phyloP scores from a whole-genome alignment of 2,329 filamentous ascomycete genomes.

The Aspergillus ustus region DNA sequence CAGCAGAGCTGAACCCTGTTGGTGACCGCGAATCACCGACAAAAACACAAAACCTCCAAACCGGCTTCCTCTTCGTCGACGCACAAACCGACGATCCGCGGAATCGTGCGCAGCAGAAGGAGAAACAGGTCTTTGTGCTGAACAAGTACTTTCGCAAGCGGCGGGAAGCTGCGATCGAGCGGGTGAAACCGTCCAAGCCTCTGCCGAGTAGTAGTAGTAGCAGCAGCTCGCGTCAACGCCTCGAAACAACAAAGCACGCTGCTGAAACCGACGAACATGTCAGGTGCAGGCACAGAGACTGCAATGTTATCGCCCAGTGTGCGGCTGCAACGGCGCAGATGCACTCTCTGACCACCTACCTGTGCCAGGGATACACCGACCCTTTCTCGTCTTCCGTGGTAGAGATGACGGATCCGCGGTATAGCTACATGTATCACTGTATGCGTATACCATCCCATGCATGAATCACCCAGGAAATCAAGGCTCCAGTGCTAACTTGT shows the following conservation, averaged over 20 bases:
- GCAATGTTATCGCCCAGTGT: not conserved
- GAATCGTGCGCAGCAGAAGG: not conserved
- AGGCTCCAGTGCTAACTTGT: not conserved
- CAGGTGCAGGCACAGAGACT: not conserved
- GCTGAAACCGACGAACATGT: not conserved
- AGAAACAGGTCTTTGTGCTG: not conserved
- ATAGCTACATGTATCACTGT: constrained; percentile 11
- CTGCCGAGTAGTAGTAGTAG: not conserved
- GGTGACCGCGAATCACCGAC: too few species aligned
- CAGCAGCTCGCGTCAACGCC: not conserved
- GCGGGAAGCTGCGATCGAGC: not conserved
- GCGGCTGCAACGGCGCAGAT: not conserved
- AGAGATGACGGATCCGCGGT: not conserved
- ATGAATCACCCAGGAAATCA: too few species aligned
- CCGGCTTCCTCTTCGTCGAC: constrained; percentile 1
- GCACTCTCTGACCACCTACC: not conserved
- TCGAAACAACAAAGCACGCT: not conserved
- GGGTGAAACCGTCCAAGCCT: not conserved
- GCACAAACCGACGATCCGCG: not conserved
- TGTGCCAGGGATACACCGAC: constrained; percentile 6
- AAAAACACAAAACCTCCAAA: too few species aligned
- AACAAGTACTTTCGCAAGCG: not conserved
- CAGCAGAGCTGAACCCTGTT: too few species aligned
- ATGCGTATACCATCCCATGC: not conserved
- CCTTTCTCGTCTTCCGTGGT: not conserved